Conservation (phyloP, 257 asterid genomes). For the Solanum rostratum region DNA sequence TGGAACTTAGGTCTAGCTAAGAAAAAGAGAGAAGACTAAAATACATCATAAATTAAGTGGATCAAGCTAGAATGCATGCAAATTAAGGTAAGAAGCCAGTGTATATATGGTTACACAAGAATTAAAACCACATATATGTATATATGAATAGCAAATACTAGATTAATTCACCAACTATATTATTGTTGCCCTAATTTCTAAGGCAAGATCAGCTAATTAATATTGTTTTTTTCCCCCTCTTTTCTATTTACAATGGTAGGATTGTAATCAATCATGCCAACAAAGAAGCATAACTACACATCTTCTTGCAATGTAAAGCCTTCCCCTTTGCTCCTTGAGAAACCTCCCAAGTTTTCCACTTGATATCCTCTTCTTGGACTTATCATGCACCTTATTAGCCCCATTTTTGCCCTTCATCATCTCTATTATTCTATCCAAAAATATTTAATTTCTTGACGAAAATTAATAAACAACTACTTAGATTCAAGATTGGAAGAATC, state of each 20-base stretch:
- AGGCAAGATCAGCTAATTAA: not conserved
- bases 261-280: conserved; percentile 42
- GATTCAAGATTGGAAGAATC: not conserved
- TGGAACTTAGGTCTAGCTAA: not conserved
- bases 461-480: not conserved
- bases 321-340: conserved; percentile 58
- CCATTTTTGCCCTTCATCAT: not conserved
- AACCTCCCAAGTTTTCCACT: conserved; percentile 45
- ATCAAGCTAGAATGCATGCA: not conserved
- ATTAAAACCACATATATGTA: not conserved
- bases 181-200: not conserved
- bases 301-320: conserved; percentile 58
- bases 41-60: not conserved
- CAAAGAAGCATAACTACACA: conserved; percentile 77
- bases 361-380: conserved; percentile 35
- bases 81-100: not conserved
- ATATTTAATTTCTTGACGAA: not conserved
- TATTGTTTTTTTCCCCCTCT: not conserved
- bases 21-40: not conserved
- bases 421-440: not conserved
- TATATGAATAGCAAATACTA: not conserved
- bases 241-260: conserved; percentile 11
- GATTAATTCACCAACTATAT: not conserved
- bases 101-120: not conserved
- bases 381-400: not conserved